Evolutionary conservation across 208 protist genomes (phyloP).

Genomic region (Acanthamoeba lenticulata): DNA sequence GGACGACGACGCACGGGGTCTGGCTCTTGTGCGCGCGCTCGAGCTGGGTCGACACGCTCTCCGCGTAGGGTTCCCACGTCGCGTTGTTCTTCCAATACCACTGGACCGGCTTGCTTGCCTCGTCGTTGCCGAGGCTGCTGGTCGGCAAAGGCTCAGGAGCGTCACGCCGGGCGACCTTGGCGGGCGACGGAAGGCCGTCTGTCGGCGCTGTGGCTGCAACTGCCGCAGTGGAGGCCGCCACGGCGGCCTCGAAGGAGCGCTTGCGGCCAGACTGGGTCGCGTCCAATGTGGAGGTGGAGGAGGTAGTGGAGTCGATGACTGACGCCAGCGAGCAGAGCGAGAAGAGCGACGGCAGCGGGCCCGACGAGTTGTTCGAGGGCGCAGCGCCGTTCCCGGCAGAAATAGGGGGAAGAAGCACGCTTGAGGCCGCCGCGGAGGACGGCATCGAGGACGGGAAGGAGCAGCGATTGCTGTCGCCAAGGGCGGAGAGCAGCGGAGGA

Average conservation of each 20-base stretch:
- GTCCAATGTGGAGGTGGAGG: background rate
- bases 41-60: background rate
- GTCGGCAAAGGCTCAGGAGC: background rate
- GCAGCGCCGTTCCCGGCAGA: background rate
- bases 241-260: background rate
- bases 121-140: too few species aligned
- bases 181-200: background rate
- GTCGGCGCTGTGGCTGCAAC: background rate
- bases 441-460: background rate
- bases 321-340: background rate
- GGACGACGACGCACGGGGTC: background rate
- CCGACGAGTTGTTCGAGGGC: background rate
- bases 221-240: background rate
- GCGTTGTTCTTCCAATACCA: slow-evolving; percentile 36
- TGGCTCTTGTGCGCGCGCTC: background rate
- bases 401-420: background rate
- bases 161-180: background rate
- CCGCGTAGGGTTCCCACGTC: slow-evolving; percentile 17
- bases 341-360: background rate
- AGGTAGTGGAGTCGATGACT: background rate
- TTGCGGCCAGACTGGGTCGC: background rate
- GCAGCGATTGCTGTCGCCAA: background rate
- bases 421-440: background rate
- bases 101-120: background rate
- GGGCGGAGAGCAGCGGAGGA: background rate